Evolutionary conservation across 1,139 yeast genomes (phyloP), one percentile per base, ranked within the genome.

Genomic region (Suhomyces bokatorum): DNA sequence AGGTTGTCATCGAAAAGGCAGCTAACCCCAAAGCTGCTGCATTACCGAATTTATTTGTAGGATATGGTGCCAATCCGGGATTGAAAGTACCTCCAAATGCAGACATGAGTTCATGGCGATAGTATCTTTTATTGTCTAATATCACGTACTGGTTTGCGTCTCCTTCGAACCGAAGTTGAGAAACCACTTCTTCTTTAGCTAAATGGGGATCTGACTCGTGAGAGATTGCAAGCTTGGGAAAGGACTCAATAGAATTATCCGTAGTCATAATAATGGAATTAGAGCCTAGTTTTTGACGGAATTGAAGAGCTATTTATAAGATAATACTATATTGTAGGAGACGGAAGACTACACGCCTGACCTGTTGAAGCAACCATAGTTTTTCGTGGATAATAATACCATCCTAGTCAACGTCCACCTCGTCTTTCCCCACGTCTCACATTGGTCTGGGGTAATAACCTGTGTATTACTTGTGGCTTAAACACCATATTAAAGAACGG

Each of bases 11-110:
- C 7, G 95, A 95, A 60, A 89, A 88, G 4, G 88, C 93, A 39
- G 82, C 77, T 50, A 89, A 73, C 12, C 96, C 97, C 42, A 89
- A 71, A 2, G 96, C 96, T 40, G 93, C 87, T 33, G 96, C 95
- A 64, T 88, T 88, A 4, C 37, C 44, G 62, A 87, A 83, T 63
- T 82, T 75, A 62, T 86, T 81, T 37, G 76, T 70, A 29, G 95
- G 83, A 29, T 85, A 80, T 27, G 82, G 78, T 6, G 36, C 28
- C 17, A 22, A 34, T 60, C 87, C 88, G 16, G 89, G 83, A 55
- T 79, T 80, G 61, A 83, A 59, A 10, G 67, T 56, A 59, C 36
- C 72, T 69, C 69, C 71, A 40, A 67, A 67, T 9, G 76, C 76
- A 31, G 53, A 47, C 66, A 66, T 60, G 45, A 70, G 65, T 50